Evolutionary conservation across 495 filamentous ascomycete genomes (phyloP), one percentile per base, ranked within the genome.

Genomic region (Neurospora terricola): DNA sequence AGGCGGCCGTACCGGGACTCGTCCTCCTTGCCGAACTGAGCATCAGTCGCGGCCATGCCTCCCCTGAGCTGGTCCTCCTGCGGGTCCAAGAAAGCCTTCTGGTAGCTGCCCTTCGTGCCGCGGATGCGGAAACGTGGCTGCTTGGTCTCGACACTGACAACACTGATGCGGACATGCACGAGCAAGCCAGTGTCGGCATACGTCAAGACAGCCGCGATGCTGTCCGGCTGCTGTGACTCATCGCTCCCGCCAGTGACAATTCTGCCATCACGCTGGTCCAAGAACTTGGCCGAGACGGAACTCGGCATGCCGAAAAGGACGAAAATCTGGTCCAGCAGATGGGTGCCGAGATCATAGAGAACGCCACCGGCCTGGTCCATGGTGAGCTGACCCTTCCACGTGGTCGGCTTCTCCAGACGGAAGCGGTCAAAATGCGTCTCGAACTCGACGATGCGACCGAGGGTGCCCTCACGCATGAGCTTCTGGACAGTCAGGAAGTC

Each of bases 401-500:
- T 87, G 9, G 84, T 83, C 0, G 88, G 81, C 38, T 84, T 83
- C 43, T 85, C 81, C 23, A 90, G 86, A 37, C 90, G 88, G 80
- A 94, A 88, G 42, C 94, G 91, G 80, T 96, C 93, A 80, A 94
- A 96, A 81, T 96, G 92, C 8, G 79, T 80, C 71, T 95, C 91
- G 77, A 91, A 92, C 79, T 96, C 93, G 45, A 91, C 90, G 71
- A 96, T 80, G 34, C 90, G 86, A 73, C 94, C 93, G 0, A 92
- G 78, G 5, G 78, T 76, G 78, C 83, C 80, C 71, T 84, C 80
- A 72, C 84, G 74, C 34, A 94, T 75, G 4, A 94, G 85, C 71
- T 88, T 83, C 69, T 85, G 88, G 40, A 96, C 85, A 38, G 91
- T 94, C 38, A 92, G 84, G 83, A 94, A 97, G 83, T 98, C 94